Evolutionary conservation across 768 basidiomycete species (phyloP).

Genomic region (Suillus occidentalis): DNA sequence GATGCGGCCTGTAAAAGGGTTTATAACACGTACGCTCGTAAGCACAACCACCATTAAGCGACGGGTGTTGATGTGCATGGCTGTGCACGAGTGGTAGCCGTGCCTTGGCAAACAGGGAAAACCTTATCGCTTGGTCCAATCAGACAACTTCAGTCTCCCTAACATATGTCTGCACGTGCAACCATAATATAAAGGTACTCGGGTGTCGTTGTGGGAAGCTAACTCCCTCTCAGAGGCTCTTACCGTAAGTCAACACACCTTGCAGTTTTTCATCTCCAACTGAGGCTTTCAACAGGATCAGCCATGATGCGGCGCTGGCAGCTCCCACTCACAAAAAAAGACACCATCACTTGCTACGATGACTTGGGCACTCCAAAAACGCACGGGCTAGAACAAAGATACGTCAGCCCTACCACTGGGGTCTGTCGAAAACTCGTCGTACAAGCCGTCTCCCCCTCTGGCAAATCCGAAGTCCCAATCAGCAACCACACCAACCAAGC

Average conservation of each 20-base stretch:
- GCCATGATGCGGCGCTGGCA: not conserved
- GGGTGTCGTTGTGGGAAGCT: not conserved
- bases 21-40: not conserved
- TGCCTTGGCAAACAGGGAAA: not conserved
- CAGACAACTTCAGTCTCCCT: not conserved
- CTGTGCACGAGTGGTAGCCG: not conserved
- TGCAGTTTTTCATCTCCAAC: not conserved
- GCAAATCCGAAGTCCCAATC: constrained; percentile 4
- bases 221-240: not conserved
- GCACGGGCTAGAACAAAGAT: constrained; percentile 17
- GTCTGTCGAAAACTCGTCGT: constrained; percentile 14
- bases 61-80: not conserved
- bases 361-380: not conserved
- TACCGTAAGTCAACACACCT: not conserved
- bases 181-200: not conserved
- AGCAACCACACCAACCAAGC: constrained; percentile 2
- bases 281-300: not conserved
- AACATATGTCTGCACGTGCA: not conserved
- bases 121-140: not conserved
- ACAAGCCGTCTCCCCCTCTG: constrained; percentile 13
- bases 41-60: not conserved
- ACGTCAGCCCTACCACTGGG: constrained; percentile 19
- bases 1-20: no score
- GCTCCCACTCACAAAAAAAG: not conserved
- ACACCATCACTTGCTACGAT: constrained; percentile 5